Conservation (phyloP, 768 basidiomycete species). For the Piloderma croceum region DNA sequence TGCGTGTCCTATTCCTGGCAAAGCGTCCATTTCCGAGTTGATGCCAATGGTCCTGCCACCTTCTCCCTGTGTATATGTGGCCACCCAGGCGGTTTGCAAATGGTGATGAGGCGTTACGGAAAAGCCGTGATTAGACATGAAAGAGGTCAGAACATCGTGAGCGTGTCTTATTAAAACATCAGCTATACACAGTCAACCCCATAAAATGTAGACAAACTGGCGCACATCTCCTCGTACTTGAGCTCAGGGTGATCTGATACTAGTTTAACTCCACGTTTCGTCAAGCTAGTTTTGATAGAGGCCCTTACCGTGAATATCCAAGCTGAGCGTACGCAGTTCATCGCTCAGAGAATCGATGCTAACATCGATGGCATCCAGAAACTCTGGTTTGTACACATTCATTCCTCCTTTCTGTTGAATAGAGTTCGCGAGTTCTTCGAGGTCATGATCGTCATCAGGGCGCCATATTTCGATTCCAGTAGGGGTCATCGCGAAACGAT, state of each 20-base stretch:
- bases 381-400: conserved; percentile 8
- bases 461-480: too few species aligned
- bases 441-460: too few species aligned
- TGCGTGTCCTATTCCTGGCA: conserved; percentile 47
- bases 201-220: neutral
- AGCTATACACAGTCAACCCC: neutral
- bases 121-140: conserved; percentile 64
- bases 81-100: conserved; percentile 72
- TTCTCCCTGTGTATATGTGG: conserved; percentile 55
- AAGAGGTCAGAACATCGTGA: conserved; percentile 63
- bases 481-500: too few species aligned
- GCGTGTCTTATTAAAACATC: conserved; percentile 44
- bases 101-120: conserved; percentile 54
- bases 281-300: neutral
- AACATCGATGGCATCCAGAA: conserved; percentile 54
- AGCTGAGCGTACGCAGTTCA: conserved; percentile 55
- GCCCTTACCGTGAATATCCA: conserved; percentile 63
- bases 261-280: neutral
- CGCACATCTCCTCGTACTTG: conserved; percentile 60
- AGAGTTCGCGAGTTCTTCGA: too few species aligned
- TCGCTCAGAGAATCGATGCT: conserved; percentile 47
- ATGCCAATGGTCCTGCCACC: conserved; percentile 71
- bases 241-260: conserved; percentile 63
- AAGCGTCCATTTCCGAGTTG: conserved; percentile 69
- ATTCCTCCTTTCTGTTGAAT: too few species aligned